Conservation (phyloP, 2,329 filamentous ascomycete genomes). For the Diaporthe ampelina region DNA sequence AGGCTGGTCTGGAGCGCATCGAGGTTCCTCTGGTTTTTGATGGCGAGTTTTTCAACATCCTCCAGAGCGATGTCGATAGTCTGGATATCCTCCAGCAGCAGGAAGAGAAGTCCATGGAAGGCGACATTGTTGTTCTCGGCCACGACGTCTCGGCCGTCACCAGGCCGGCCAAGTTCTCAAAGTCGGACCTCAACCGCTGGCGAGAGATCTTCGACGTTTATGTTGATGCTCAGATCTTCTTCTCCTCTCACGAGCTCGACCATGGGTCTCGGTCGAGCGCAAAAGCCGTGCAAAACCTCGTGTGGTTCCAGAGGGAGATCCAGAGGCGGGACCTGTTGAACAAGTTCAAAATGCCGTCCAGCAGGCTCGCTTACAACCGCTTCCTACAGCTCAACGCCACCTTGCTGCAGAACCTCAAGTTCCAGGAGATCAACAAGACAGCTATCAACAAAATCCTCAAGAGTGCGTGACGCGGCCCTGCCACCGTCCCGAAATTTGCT, state of each 20-base stretch:
- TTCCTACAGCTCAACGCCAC: slow-evolving; percentile 82
- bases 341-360: slow-evolving; percentile 76
- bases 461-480: slow-evolving; percentile 63
- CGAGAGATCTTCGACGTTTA: slow-evolving; percentile 87
- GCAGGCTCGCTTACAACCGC: slow-evolving; percentile 72
- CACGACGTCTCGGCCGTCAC: slow-evolving; percentile 74
- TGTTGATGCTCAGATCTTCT: slow-evolving; percentile 84
- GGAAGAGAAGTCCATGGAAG: slow-evolving; percentile 74
- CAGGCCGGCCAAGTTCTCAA: slow-evolving; percentile 72
- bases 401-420: slow-evolving; percentile 84
- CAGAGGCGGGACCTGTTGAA: slow-evolving; percentile 69
- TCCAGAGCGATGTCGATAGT: slow-evolving; percentile 78
- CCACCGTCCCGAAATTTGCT: slow-evolving; percentile 12
- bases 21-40: slow-evolving; percentile 85
- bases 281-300: slow-evolving; percentile 76
- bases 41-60: slow-evolving; percentile 82
- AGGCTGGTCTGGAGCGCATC: slow-evolving; percentile 57
- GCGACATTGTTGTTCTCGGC: slow-evolving; percentile 75
- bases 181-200: slow-evolving; percentile 81
- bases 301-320: slow-evolving; percentile 80
- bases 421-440: slow-evolving; percentile 85
- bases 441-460: slow-evolving; percentile 89
- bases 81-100: slow-evolving; percentile 77
- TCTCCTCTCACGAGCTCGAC: slow-evolving; percentile 80
- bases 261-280: slow-evolving; percentile 76